Evolutionary conservation across 225 moss, liverwort and hornwort genomes (phyloP), one percentile per base, ranked within the genome.

Genomic region (Pseudoscleropodium purum): DNA sequence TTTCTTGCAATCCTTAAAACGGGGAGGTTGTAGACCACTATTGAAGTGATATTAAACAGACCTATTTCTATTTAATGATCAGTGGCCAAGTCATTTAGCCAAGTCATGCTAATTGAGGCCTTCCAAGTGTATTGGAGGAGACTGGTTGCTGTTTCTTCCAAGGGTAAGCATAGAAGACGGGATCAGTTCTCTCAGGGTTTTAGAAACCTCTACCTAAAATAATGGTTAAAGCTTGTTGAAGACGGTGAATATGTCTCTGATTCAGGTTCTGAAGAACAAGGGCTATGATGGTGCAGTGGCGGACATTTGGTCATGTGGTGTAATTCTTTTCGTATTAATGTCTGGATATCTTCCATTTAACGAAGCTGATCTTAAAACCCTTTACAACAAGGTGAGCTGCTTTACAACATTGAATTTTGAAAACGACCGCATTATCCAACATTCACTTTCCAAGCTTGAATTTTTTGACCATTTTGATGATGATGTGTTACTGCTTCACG

Each of bases 261-360:
- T 36, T 88, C 95, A 98, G 96, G 95, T 98, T 90, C 93, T 98
- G 91, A 94, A 97, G 88, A 96, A 96, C 95, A 93, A 92, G 91
- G 97, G 97, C 87, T 98, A 98, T 92, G 96, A 97, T 97, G 98
- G 98, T 94, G 95, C 98, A 93, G 95, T 95, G 94, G 97, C 97
- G 73, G 97, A 98, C 88, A 92, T 98, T 61, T 98, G 98, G 98
- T 97, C 98, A 78, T 98, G 98, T 94, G 98, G 98, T 88, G 96
- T 98, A 92, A 96, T 97, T 91, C 96, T 98, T 79, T 98, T 94
- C 91, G 98, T 98, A 37, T 86, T 98, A 90, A 96, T 98, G 95
- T 96, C 97, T 93, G 98, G 98, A 33, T 96, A 93, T 89, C 96
- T 97, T 89, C 98, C 98, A 41, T 98, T 98, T 73, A 95, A 96